Base-by-base conservation (phyloP, 2,329 filamentous ascomycete genomes). In the Aspergillus alliaceus region DNA sequence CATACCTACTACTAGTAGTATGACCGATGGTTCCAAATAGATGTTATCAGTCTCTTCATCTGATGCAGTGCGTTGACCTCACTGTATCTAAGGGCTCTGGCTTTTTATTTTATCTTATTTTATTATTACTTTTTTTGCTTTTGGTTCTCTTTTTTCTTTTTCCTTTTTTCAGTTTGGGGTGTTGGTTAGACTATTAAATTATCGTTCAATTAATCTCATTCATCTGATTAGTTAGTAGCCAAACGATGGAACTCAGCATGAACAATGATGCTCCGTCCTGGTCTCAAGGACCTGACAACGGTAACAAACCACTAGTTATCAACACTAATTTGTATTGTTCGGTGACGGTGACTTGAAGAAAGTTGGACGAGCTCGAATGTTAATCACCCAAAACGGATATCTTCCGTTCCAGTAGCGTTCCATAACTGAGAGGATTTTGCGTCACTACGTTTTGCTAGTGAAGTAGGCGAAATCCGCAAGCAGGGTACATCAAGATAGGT, bases 351-450 rank as follows among this genome's bases (percentile, higher is more conserved):
- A 11, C 14, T 22, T 27, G 49, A 29, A n/a, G 51, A 18, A 32
- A 51, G n/a, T 25, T 58, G 39, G 57, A 37, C 27, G 40, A 52
- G 32, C 31, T 58, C 51, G 20, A 48, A 8, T 49, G 54, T 29
- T 50, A 51, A 59, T 59, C 47, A 57, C 47, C 39, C 46, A 22
- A 42, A 34, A 25, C 51, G 54, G 51, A 54, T 59, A 52, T 52
- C 40, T 35, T 54, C 53, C 53, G 49, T 32, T 47, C 20, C 34
- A 56, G 52, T 24, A 49, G 53, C 32, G 47, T 51, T 51, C 25
- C 40, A 44, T 50, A 44, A 44, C 37, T 25, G 39, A 46, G 52
- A 51, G 25, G 25, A 56, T 46, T 35, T 24, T 55, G 49, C 49
- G 39, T 22, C 47, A 51, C 24, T 29, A 40, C n/a, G 47, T 24